A percentile compares a stretch with the other conserved stretches of the same genome.
Evolutionary conservation across 331 rosid species (phyloP).

Genomic region (Telfairia occidentalis): DNA sequence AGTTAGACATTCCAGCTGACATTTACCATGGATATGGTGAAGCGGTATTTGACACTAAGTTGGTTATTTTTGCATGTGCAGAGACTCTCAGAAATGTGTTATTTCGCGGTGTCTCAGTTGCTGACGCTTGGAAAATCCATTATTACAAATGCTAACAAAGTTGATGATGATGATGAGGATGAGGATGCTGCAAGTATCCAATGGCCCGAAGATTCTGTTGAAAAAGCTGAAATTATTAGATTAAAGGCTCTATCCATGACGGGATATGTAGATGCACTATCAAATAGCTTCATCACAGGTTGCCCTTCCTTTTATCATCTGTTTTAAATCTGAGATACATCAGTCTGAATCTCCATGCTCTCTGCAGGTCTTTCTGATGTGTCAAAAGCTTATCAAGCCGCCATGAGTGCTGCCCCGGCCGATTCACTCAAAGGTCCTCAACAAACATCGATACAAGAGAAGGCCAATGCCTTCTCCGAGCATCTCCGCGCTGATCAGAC

Average conservation of each 20-base stretch:
- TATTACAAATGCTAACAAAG: slow-evolving; percentile 60
- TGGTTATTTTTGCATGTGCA: slow-evolving; percentile 35
- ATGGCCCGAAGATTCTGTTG: slow-evolving; percentile 90
- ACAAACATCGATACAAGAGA: slow-evolving; percentile 47
- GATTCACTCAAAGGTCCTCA: slow-evolving; percentile 47
- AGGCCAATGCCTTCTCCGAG: slow-evolving; percentile 46
- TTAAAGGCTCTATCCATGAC: slow-evolving; percentile 59
- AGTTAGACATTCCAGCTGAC: neutral
- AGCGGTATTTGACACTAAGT: slow-evolving; percentile 5
- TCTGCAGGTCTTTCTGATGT: slow-evolving; percentile 79
- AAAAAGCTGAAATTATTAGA: slow-evolving; percentile 78
- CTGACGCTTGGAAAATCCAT: slow-evolving; percentile 62
- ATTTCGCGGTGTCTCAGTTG: slow-evolving; percentile 79
- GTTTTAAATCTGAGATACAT: neutral
- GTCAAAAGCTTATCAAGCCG: slow-evolving; percentile 66
- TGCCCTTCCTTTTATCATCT: neutral
- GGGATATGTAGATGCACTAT: slow-evolving; percentile 74
- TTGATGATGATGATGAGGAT: slow-evolving; percentile 35
- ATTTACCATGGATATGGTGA: neutral
- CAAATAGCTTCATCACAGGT: slow-evolving; percentile 80
- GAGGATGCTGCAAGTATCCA: slow-evolving; percentile 36
- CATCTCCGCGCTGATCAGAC: slow-evolving; percentile 58
- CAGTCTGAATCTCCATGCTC: neutral
- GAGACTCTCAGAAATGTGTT: slow-evolving; percentile 94
- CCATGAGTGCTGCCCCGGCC: slow-evolving; percentile 51